phyloP scores from a whole-genome alignment of 2,329 filamentous ascomycete species.

The Diaporthe sp. region DNA sequence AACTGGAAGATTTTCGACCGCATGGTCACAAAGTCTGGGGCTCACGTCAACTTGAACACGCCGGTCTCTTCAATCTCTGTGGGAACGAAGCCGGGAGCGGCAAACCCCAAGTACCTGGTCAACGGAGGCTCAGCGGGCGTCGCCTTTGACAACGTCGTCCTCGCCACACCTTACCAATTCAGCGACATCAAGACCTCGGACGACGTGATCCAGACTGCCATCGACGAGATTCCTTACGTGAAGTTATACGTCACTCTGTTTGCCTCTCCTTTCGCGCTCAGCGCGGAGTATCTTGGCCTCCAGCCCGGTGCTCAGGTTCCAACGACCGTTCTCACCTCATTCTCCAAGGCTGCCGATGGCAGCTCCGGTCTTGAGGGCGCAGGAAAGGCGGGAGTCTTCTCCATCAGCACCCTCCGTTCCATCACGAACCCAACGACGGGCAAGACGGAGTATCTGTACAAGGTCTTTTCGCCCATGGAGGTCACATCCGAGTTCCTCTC shows the following conservation, averaged over 20 bases:
- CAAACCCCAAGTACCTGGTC: slow-evolving; percentile 59
- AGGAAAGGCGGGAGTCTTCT: slow-evolving; percentile 85
- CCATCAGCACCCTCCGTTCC: slow-evolving; percentile 78
- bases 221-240: slow-evolving; percentile 87
- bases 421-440: slow-evolving; percentile 69
- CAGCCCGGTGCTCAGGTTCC: slow-evolving; percentile 69
- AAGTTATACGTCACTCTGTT: slow-evolving; percentile 91
- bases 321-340: slow-evolving; percentile 83
- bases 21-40: slow-evolving; percentile 76
- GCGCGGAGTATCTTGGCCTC: slow-evolving; percentile 78
- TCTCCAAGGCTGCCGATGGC: slow-evolving; percentile 68
- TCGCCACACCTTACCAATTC: slow-evolving; percentile 87
- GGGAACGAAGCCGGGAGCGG: slow-evolving; percentile 51
- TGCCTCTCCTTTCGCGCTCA: slow-evolving; percentile 79
- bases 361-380: slow-evolving; percentile 65
- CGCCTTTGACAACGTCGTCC: slow-evolving; percentile 81
- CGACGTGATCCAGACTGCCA: slow-evolving; percentile 73
- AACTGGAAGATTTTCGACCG: slow-evolving; percentile 95
- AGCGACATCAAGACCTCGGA: slow-evolving; percentile 73
- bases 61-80: slow-evolving; percentile 71
- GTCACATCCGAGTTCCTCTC: slow-evolving; percentile 65
- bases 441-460: slow-evolving; percentile 68
- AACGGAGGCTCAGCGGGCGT: slow-evolving; percentile 52
- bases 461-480: slow-evolving; percentile 70
- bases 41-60: slow-evolving; percentile 73